Evolutionary conservation across 139 green algal genomes (phyloP), one percentile per base, ranked within the genome.

Genomic region (Chloropicon primus): DNA sequence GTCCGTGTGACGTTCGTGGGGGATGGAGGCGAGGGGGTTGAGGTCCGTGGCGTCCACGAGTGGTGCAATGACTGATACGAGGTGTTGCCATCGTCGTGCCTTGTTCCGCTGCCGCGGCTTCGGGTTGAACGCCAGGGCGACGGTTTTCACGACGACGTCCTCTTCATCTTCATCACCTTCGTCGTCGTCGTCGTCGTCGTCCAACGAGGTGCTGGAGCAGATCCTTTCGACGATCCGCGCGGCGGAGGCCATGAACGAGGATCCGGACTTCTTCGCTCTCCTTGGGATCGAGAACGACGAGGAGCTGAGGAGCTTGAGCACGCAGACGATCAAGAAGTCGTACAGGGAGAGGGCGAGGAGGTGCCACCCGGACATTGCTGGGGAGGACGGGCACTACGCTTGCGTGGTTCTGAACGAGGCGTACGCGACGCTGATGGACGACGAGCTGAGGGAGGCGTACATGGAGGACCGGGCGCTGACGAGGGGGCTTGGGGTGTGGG

Each of bases 361-460:
- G 21, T 96, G 91, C 80, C 91, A 96, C 53, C 85, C 87, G n/a
- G 87, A 91, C 79, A 86, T 91, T 25, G 53, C 87, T 26, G 89
- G 89, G 0, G 88, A 92, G 1, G 62, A 85, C 71, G 92, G 91
- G 2, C 92, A 95, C 77, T 81, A 94, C 73, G 85, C 94, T 22
- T 96, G 91, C 79, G 89, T 96, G 24, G 74, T 96, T 21, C 80
- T 96, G 0, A 96, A 96, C 77, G 92, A 96, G 83, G 86, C 84
- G 0, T 90, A 90, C 27, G 72, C 86, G 10, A 77, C 85, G 2
- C 81, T 94, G 26, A 91, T 75, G 2, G 86, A 95, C 26, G 74
- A 77, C 0, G 77, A 86, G 1, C 25, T 79, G 2, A 78, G 80
- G 23, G 75, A 81, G 21, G 54, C 77, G 22, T 83, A 74, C 76